Base-by-base conservation (phyloP, 2,329 filamentous ascomycete genomes). In the Geosmithia flava region DNA sequence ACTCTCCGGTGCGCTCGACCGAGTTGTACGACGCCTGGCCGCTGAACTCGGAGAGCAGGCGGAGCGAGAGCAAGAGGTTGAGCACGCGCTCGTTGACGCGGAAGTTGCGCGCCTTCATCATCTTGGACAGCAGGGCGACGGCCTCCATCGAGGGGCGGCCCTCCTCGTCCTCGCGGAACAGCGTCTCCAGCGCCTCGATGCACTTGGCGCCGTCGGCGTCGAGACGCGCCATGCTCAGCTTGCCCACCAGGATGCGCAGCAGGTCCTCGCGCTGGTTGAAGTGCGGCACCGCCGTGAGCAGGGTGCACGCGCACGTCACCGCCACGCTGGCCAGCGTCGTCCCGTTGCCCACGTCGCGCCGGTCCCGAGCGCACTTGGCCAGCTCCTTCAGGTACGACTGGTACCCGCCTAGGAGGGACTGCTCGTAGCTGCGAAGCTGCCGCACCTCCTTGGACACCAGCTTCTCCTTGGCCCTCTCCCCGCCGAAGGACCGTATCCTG, bases 261-360 rank as follows among this genome's bases (percentile, higher is more conserved):
- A 98, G 71, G 47, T 98, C 91, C 45, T 75, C 77, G 41, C 93
- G 83, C 65, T 95, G 96, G 71, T 98, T 98, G 78, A 98, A 98
- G 68, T 98, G 94, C 3, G 93, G 87, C 1, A 96, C 89, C 2
- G 84, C 75, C 19, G 78, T 79, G 41, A 97, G 67, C 16, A 98
- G 74, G 29, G 78, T 85, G 65, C 89, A 95, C 2, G 85, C 83
- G 61, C 93, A 98, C 42, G 81, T 83, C 49, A 95, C 83, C 3
- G 93, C 91, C 23, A 95, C 76, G 47, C 75, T 84, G 7, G 81
- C 78, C 20, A 96, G 62, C 48, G 66, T 72, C 48, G 70, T 68
- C 0, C 66, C 69, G 48, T 64, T 67, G 46, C 55, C 61, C 11
- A 60, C 56, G 50, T 56, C 64, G 55, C 65, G 52, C 48, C 75